Base-by-base conservation (phyloP, 176 grass and related monocot species). In the Aegilops tauschii region DNA sequence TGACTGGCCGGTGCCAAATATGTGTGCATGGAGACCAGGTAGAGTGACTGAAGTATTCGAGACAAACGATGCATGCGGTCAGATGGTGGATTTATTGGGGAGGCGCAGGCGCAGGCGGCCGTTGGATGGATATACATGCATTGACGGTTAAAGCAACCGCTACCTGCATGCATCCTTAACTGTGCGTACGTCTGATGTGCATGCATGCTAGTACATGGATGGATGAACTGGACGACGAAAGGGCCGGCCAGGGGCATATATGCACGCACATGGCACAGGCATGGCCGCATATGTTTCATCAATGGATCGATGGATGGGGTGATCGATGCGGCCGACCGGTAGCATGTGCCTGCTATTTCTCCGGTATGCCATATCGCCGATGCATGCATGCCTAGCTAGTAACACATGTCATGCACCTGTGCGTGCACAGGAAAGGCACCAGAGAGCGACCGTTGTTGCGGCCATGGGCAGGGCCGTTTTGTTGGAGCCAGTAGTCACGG, bases 1-100 rank as follows among this genome's bases (percentile, higher is more conserved):
- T 76, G 73, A 76, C 73, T 76, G 73, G 73, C 73, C 73, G 73
- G 73, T 76, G 73, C 44, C 13, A 50, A 28, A 10, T 23, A 40
- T 69, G 13, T 44, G 28, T 29, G 42, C 40, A 75, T 12, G 73
- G 4, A 54, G 47, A 76, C 27, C 42, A 74, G 12, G 42, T 27
- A 8, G n/a, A 8, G 23, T 76, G 73, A 76, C 6, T 76, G 73
- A 76, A 76, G 44, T 76, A 76, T 6, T 31, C 27, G 13, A 52
- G 73, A 76, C 73, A 76, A 76, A 20, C 25, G 13, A 20, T 29
- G 20, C 20, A 72, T 72, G 20, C 18, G 9, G 34, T 20, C 21
- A 40, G 36, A 72, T 23, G 35, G 35, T 25, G 50, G 40, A 75
- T 75, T 75, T 29, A 75, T 75, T 75, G 50, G 50, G 16, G 13